These are phyloP conservation scores for Tricholomella constricta DNA, from an alignment of 768 basidiomycete species.

Conservation along the genomic window DNA sequence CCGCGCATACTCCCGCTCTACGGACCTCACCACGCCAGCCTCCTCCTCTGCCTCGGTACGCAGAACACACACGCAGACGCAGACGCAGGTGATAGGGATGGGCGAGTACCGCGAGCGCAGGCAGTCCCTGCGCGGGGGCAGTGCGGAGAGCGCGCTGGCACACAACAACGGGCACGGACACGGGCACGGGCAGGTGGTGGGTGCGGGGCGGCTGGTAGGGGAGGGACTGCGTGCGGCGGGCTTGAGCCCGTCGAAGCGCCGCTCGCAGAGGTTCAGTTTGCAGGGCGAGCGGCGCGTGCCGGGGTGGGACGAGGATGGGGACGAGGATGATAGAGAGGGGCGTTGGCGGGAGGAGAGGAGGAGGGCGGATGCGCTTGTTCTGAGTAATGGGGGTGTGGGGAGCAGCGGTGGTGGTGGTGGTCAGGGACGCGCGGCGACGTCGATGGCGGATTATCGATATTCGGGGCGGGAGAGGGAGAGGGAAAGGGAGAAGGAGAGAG, in stretches of 20 bases:
- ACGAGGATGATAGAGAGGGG: slow-evolving; percentile 11
- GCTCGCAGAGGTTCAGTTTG: slow-evolving; percentile 19
- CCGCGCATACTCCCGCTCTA: neutral
- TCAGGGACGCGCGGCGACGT: slow-evolving; percentile 47
- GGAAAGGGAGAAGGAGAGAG: neutral
- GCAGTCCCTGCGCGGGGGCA: slow-evolving; percentile 64
- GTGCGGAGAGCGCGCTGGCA: slow-evolving; percentile 65
- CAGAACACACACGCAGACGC: slow-evolving; percentile 1
- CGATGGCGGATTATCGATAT: slow-evolving; percentile 54
- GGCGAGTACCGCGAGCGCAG: slow-evolving; percentile 42
- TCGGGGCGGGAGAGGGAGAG: slow-evolving; percentile 21
- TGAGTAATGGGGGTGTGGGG: slow-evolving; percentile 4
- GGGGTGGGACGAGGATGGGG: slow-evolving; percentile 6
- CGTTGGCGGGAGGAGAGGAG: slow-evolving; percentile 8
- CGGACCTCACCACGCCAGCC: neutral
- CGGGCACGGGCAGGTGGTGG: slow-evolving; percentile 25
- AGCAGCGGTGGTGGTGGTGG: neutral
- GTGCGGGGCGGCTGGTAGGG: slow-evolving; percentile 58
- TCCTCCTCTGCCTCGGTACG: slow-evolving; percentile 2
- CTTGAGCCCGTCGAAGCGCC: slow-evolving; percentile 42
- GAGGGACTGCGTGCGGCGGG: slow-evolving; percentile 76
- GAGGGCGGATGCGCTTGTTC: slow-evolving; percentile 14
- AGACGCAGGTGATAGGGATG: slow-evolving; percentile 18
- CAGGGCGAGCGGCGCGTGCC: slow-evolving; percentile 9
- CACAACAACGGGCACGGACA: neutral